Percentiles rank a stretch among this genome's conserved stretches.
These are phyloP conservation scores for Purshia tridentata DNA, from an alignment of 306 rosid genomes.

Conservation along the genomic window DNA sequence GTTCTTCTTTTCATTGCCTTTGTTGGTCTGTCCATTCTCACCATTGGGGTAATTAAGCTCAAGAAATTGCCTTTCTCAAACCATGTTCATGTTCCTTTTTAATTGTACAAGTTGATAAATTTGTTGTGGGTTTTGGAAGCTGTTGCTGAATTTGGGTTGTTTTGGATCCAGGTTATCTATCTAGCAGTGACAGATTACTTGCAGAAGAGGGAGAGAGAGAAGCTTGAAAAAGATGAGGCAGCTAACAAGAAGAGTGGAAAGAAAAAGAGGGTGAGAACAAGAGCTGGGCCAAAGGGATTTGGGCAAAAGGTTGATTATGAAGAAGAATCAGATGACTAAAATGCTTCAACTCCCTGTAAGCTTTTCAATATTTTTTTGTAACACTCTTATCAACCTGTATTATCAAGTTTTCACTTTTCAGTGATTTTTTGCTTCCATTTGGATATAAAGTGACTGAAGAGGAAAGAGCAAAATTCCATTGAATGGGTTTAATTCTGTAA, in stretches of 20 bases:
- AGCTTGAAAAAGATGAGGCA: conserved; percentile 74
- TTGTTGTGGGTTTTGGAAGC: neutral
- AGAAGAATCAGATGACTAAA: conserved; percentile 26
- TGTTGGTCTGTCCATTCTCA: conserved; percentile 64
- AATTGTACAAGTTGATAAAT: neutral
- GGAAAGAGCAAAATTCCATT: neutral
- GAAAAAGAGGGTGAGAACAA: conserved; percentile 58
- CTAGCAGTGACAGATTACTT: conserved; percentile 73
- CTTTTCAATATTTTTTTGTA: neutral
- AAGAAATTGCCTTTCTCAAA: neutral
- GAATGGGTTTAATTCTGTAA: too few relatives aligned
- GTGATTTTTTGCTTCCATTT: neutral
- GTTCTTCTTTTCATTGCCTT: conserved; percentile 74
- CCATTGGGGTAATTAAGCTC: conserved; percentile 63
- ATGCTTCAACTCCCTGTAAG: neutral
- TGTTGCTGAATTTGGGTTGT: neutral
- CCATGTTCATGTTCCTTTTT: neutral
- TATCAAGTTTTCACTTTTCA: neutral
- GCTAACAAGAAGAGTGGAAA: conserved; percentile 37
- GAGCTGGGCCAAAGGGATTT: conserved; percentile 73
- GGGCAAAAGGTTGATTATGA: conserved; percentile 64
- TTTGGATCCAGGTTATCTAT: conserved; percentile 62
- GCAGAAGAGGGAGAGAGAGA: conserved; percentile 86
- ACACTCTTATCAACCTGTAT: neutral
- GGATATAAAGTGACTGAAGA: neutral